A percentile compares a stretch with the other conserved stretches of the same genome.
Conservation (phyloP, 352 stramenopile genomes). For the Pythium volutum region DNA sequence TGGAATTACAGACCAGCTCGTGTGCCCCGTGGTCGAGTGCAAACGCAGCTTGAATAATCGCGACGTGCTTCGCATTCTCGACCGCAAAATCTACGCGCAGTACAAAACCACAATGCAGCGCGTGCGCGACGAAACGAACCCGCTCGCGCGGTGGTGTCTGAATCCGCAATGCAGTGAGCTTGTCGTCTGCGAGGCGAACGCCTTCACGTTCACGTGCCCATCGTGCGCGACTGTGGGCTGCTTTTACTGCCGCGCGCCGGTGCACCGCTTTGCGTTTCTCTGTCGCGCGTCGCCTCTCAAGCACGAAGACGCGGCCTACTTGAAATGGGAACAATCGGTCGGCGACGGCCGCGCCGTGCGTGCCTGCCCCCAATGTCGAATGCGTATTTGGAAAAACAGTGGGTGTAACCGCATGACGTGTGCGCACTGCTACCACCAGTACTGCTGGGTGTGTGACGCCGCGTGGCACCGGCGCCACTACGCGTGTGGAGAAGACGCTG, state of each 20-base stretch:
- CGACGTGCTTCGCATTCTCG: slow-evolving; percentile 34
- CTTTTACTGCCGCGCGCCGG: slow-evolving; percentile 44
- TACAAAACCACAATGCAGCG: slow-evolving; percentile 40
- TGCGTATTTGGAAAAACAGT: slow-evolving; percentile 71
- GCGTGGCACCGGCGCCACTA: slow-evolving; percentile 1
- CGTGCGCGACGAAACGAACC: slow-evolving; percentile 61
- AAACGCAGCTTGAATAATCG: slow-evolving; percentile 30
- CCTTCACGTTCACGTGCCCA: slow-evolving; percentile 50
- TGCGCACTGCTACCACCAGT: slow-evolving; percentile 47
- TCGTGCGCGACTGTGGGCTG: slow-evolving; percentile 47
- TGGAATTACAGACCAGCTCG: slow-evolving; percentile 43
- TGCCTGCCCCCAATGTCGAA: slow-evolving; percentile 49
- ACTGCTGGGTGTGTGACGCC: slow-evolving; percentile 7
- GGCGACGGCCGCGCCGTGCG: slow-evolving; percentile 53
- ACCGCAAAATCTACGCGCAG: slow-evolving; percentile 16
- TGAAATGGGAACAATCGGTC: slow-evolving; percentile 53
- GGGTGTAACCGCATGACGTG: slow-evolving; percentile 71
- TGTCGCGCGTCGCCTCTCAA: not conserved
- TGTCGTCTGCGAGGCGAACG: slow-evolving; percentile 42
- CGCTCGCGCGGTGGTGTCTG: slow-evolving; percentile 65
- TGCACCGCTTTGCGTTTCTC: slow-evolving; percentile 29
- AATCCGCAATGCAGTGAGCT: slow-evolving; percentile 48
- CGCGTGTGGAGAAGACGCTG: not conserved
- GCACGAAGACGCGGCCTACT: slow-evolving; percentile 45
- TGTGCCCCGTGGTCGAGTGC: slow-evolving; percentile 57